Evolutionary conservation across 257 asterid genomes (phyloP), one percentile per base, ranked within the genome.

Genomic region (Penstemon barbatus): DNA sequence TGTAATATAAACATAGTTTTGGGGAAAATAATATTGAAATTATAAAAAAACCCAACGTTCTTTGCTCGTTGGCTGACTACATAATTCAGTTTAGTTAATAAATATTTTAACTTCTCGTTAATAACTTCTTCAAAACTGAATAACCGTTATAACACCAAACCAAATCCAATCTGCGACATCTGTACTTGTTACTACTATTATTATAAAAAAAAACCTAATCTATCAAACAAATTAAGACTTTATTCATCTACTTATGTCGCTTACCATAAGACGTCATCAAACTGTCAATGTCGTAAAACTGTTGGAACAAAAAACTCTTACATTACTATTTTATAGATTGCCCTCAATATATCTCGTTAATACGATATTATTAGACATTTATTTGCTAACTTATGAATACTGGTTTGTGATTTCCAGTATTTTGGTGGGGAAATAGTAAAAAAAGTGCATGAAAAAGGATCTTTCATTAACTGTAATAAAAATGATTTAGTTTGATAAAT

Each of bases 191-290:
- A 19, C 7, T 5, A 45, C 42, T 15, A 4, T 0, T 12, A 15
- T 9, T 45, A 55, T 42, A 39, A 43, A 6, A 10, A 44, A 37
- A 7, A 8, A 79, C 77, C 83, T 61, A 71, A 69, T 56, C 40
- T 66, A 71, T 46, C 70, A 68, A 75, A 71, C 74, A 42, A 58
- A 54, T 18, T 62, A 66, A 11, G 76, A 75, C 78, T 72, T 75
- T 68, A 25, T 15, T 12, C 48, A 46, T 38, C 62, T 39, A 52
- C 66, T 57, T 66, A 5, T 46, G 49, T 69, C 33, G 10, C 55
- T 46, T 57, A 49, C 36, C 50, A 63, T 44, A 8, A 25, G 48
- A 54, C 50, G 52, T 58, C 73, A 73, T 69, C 74, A 5, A 58
- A 41, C 57, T 49, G 8, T 46, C 7, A 43, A 63, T 7, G 54